phyloP scores from a whole-genome alignment of 1,284 basidiomycete species.

The Ganoderma sinense region DNA sequence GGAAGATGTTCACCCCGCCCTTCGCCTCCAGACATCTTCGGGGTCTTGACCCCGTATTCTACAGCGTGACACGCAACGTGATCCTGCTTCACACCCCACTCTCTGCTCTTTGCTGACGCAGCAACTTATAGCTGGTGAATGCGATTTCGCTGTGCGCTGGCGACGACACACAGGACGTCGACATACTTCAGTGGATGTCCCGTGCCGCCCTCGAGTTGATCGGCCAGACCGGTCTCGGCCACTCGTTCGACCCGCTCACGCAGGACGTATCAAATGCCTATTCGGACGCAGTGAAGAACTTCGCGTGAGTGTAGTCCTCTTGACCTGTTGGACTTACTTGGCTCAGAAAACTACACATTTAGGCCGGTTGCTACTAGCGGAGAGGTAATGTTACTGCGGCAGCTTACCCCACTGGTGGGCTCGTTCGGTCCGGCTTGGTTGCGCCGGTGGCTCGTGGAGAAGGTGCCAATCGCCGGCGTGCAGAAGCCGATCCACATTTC shows the following conservation, averaged over 20 bases:
- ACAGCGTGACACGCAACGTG: constrained; percentile 21
- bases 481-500: constrained; percentile 45
- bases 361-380: constrained; percentile 15
- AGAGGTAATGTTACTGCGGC: constrained; percentile 24
- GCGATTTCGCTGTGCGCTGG: constrained; percentile 31
- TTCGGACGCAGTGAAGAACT: constrained; percentile 33
- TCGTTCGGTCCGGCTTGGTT: constrained; percentile 46
- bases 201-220: constrained; percentile 49
- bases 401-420: constrained; percentile 39
- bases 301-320: constrained; percentile 24
- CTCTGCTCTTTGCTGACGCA: neutral
- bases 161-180: constrained; percentile 34
- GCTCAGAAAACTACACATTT: neutral
- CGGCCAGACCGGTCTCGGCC: constrained; percentile 47
- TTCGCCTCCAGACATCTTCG: constrained; percentile 23
- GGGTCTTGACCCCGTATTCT: constrained; percentile 16
- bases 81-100: too few species aligned
- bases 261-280: constrained; percentile 40
- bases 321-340: neutral
- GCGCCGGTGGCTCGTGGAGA: constrained; percentile 45
- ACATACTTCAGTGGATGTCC: constrained; percentile 45
- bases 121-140: constrained; percentile 27
- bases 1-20: constrained; percentile 23
- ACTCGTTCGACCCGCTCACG: constrained; percentile 46
- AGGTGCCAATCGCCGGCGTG: constrained; percentile 43